A percentile compares a stretch with the other conserved stretches of the same genome.
Conservation (phyloP, 2,329 filamentous ascomycete genomes). For the Trichoderma semiorbis region DNA sequence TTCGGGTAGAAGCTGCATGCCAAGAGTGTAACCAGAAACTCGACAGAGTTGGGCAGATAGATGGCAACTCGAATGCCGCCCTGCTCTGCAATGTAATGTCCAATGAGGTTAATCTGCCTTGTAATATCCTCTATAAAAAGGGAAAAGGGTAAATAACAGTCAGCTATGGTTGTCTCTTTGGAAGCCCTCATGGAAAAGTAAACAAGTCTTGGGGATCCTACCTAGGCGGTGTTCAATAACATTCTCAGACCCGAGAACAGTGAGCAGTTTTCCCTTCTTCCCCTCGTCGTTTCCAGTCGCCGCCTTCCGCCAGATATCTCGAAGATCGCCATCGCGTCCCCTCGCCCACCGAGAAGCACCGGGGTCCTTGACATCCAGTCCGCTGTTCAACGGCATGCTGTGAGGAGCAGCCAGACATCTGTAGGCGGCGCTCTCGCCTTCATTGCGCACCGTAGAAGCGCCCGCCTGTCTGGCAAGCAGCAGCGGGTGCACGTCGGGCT, state of each 20-base stretch:
- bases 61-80: constrained; percentile 76
- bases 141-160: neutral
- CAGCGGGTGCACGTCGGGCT: constrained; percentile 89
- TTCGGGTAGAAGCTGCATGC: constrained; percentile 82
- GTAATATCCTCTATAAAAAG: constrained; percentile 60
- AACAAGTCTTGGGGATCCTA: constrained; percentile 28
- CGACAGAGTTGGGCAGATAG: constrained; percentile 89
- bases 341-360: constrained; percentile 77
- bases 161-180: neutral
- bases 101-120: constrained; percentile 83
- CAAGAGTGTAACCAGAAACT: constrained; percentile 78
- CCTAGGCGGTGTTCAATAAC: constrained; percentile 68
- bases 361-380: constrained; percentile 77
- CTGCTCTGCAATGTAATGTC: constrained; percentile 68
- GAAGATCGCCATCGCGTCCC: constrained; percentile 82
- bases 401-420: constrained; percentile 81
- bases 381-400: constrained; percentile 73
- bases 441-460: constrained; percentile 73
- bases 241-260: constrained; percentile 72
- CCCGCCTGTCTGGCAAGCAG: constrained; percentile 82
- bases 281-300: constrained; percentile 62
- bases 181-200: neutral
- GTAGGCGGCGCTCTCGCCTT: constrained; percentile 81
- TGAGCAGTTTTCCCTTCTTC: constrained; percentile 69
- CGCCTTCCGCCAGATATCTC: constrained; percentile 83